Evolutionary conservation across 306 rosid genomes (phyloP).

Genomic region (Fragaria nilgerrensis): DNA sequence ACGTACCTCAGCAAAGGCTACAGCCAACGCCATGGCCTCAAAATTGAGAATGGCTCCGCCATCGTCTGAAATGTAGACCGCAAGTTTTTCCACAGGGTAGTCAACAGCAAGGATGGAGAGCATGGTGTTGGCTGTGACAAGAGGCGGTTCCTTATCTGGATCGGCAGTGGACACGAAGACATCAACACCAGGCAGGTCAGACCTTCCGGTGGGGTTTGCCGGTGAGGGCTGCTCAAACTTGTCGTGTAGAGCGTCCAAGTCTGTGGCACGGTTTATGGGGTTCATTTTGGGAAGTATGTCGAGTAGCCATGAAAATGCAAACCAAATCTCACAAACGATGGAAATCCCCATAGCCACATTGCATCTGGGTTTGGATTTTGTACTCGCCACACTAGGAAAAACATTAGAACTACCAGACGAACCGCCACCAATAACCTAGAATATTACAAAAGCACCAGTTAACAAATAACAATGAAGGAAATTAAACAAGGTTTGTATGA

Average conservation of each 20-base stretch:
- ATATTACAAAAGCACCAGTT: background rate
- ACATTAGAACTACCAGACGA: constrained; percentile 40
- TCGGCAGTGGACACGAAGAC: constrained; percentile 77
- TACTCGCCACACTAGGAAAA: constrained; percentile 60
- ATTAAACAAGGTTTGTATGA: no score
- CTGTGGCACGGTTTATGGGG: constrained; percentile 78
- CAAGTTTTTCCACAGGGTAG: constrained; percentile 64
- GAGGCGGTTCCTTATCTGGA: constrained; percentile 82
- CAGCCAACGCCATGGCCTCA: constrained; percentile 91
- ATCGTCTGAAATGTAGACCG: constrained; percentile 77
- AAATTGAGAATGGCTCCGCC: constrained; percentile 91
- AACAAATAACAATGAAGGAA: no score
- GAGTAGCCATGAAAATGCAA: constrained; percentile 77
- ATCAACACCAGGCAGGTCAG: constrained; percentile 77
- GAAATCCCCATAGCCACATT: constrained; percentile 82
- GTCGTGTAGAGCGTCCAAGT: constrained; percentile 58
- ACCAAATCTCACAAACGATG: constrained; percentile 83
- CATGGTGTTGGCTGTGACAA: constrained; percentile 79
- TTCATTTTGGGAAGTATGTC: constrained; percentile 72
- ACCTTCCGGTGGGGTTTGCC: constrained; percentile 57
- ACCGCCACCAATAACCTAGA: constrained; percentile 50
- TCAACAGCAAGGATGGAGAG: constrained; percentile 73
- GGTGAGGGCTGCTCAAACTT: constrained; percentile 62
- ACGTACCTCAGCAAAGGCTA: constrained; percentile 69
- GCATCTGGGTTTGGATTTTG: constrained; percentile 73